Percentiles rank a stretch among this genome's conserved stretches.
phyloP scores from a whole-genome alignment of 768 basidiomycete genomes.

The Glaciozyma martinii region DNA sequence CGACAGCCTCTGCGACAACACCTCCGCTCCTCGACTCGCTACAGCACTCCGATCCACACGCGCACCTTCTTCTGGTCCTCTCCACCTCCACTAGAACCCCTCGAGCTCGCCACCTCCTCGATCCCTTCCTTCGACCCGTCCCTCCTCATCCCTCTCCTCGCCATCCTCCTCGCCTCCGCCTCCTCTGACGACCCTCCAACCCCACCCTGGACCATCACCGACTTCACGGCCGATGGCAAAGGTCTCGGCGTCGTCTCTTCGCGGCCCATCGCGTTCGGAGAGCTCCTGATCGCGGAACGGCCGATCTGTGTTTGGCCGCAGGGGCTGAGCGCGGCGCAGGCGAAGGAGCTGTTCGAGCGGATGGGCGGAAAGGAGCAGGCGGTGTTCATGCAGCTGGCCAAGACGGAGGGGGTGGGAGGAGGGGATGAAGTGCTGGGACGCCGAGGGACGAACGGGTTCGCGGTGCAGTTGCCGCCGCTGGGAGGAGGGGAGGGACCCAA shows the following conservation, averaged over 20 bases:
- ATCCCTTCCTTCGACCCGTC: constrained; percentile 4
- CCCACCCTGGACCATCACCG: constrained; percentile 10
- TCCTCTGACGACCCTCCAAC: neutral
- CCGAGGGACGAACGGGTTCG: constrained; percentile 16
- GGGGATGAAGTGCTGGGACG: neutral
- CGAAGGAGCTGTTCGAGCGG: constrained; percentile 9
- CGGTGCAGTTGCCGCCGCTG: constrained; percentile 5
- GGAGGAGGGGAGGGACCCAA: neutral
- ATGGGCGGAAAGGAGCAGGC: constrained; percentile 7
- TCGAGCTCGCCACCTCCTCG: constrained; percentile 11
- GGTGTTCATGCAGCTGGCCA: constrained; percentile 14
- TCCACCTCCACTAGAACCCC: neutral
- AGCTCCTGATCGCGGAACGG: constrained; percentile 15
- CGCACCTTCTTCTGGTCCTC: constrained; percentile 12
- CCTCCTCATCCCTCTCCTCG: constrained; percentile 16
- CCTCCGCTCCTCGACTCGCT: neutral
- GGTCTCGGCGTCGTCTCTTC: constrained; percentile 21
- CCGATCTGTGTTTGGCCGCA: constrained; percentile 23
- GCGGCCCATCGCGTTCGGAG: constrained; percentile 5
- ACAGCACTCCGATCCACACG: neutral
- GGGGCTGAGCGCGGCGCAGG: neutral
- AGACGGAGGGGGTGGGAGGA: neutral
- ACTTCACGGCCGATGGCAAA: neutral
- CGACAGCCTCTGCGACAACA: too few relatives aligned
- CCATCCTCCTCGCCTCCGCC: neutral